A percentile compares a stretch with the other conserved stretches of the same genome.
Evolutionary conservation across 2,329 filamentous ascomycete genomes (phyloP).

Genomic region (Penicillium sp.): DNA sequence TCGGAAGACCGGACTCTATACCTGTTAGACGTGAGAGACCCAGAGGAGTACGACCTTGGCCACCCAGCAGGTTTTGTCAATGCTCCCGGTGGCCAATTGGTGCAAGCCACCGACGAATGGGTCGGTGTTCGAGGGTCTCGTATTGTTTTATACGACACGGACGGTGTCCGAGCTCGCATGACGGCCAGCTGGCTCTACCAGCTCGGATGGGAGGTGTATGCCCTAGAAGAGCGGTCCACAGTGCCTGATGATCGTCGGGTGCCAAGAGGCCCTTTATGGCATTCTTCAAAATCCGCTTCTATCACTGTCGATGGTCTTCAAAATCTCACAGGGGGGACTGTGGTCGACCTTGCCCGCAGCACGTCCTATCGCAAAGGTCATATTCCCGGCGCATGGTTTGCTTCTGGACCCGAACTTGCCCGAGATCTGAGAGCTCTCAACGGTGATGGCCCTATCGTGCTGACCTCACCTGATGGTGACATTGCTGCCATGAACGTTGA

Average conservation of each 20-base stretch:
- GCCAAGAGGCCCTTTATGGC: not conserved
- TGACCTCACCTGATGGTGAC: slow-evolving; percentile 22
- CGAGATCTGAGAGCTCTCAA: slow-evolving; percentile 22
- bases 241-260: slow-evolving; percentile 9
- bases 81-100: slow-evolving; percentile 32
- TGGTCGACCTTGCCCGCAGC: slow-evolving; percentile 32
- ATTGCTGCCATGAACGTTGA: slow-evolving; percentile 14
- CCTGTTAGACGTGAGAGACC: slow-evolving; percentile 31
- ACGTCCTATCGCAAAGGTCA: slow-evolving; percentile 30
- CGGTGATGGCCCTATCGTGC: slow-evolving; percentile 22
- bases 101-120: slow-evolving; percentile 35
- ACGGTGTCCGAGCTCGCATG: slow-evolving; percentile 31
- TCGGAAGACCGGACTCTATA: slow-evolving; percentile 24
- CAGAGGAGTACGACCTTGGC: slow-evolving; percentile 24
- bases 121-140: slow-evolving; percentile 30
- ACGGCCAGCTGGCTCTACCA: slow-evolving; percentile 32
- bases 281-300: not conserved
- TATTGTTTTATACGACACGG: slow-evolving; percentile 30
- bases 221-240: slow-evolving; percentile 17
- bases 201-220: slow-evolving; percentile 33
- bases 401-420: slow-evolving; percentile 32
- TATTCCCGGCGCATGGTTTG: slow-evolving; percentile 30
- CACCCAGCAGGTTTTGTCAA: slow-evolving; percentile 28
- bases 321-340: slow-evolving; percentile 11
- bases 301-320: slow-evolving; percentile 14